Evolutionary conservation across 441 rosid genomes (phyloP).

Genomic region (Pelargonium citronellum): DNA sequence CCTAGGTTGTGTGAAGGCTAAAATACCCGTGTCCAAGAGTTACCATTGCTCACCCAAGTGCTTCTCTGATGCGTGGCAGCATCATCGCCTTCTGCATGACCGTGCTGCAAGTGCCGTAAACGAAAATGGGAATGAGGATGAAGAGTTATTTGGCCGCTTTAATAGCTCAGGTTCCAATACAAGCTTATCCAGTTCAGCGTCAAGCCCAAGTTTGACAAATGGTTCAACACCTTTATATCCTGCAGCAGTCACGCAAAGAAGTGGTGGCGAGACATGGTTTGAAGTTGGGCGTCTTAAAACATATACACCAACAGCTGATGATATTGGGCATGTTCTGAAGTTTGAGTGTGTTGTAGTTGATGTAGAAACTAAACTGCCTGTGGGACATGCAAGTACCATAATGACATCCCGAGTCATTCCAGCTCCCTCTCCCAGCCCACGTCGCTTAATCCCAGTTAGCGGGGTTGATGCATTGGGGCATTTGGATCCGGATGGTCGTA

Average conservation of each 20-base stretch:
- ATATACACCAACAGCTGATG: constrained; percentile 91
- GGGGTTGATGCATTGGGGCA: constrained; percentile 72
- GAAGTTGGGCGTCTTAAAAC: constrained; percentile 91
- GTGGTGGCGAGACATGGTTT: constrained; percentile 83
- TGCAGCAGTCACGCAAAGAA: constrained; percentile 63
- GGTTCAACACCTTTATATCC: constrained; percentile 87
- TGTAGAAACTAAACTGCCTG: constrained; percentile 61
- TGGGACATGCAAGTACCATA: constrained; percentile 66
- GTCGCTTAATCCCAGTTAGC: constrained; percentile 70
- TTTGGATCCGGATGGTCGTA: constrained; percentile 64
- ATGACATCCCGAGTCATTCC: constrained; percentile 96
- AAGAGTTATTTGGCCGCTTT: constrained; percentile 74
- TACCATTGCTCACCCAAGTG: constrained; percentile 94
- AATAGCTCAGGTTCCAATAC: constrained; percentile 57
- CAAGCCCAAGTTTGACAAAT: constrained; percentile 59
- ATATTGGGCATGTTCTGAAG: constrained; percentile 85
- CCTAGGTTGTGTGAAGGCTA: constrained; percentile 86
- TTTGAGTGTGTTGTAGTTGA: constrained; percentile 89
- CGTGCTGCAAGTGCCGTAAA: constrained; percentile 83
- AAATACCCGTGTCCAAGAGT: constrained; percentile 71
- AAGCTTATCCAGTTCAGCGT: constrained; percentile 57
- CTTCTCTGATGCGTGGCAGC: constrained; percentile 98
- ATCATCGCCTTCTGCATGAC: constrained; percentile 89
- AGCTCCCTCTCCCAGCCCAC: constrained; percentile 94
- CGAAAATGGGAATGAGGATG: constrained; percentile 83